Evolutionary conservation across 768 basidiomycete species (phyloP), one percentile per base, ranked within the genome.

Genomic region (Leccinum obscurum): DNA sequence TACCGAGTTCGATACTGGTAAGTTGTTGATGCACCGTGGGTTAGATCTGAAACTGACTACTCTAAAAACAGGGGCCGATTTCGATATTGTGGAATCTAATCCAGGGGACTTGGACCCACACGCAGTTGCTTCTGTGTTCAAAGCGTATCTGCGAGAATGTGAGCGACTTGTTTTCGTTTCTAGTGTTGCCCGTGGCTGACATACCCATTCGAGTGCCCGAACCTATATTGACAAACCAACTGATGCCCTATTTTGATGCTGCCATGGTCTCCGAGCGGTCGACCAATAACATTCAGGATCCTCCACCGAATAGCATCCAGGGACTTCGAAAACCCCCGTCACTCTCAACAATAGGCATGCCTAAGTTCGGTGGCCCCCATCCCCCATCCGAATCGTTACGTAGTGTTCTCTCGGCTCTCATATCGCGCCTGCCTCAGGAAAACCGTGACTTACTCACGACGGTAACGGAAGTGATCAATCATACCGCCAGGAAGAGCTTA

Each of bases 41-140:
- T 37, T 50, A 51, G 44, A 52, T 44, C 35, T 11, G 17, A 44
- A n/a, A 55, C 17, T 57, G 53, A 74, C 28, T 35, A 17, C 24
- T 34, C 24, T 54, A 26, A 58, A 70, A 41, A 44, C 67, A 88
- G 93, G 94, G 59, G 90, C 88, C 55, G 95, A 98, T 76, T 93
- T 88, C 67, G 88, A 94, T 69, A 83, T 98, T 77, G 76, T 80
- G 44, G 83, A 85, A 62, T 90, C 87, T 63, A 82, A 83, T 54
- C 94, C 93, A 26, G 86, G 90, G 8, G 94, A 98, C 68, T 76
- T 98, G 37, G 95, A 98, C 70, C 95, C 95, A 52, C 94, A 98
- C 72, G 92, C 93, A 1, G 95, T 98, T 7, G 88, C 95, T 20
- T 92, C 92, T 26, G 78, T 96, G 32, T 97, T 96, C 77, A 97